A percentile compares a stretch with the other conserved stretches of the same genome.
Conservation (phyloP, 352 stramenopile genomes). For the Phytophthora hibernalis region DNA sequence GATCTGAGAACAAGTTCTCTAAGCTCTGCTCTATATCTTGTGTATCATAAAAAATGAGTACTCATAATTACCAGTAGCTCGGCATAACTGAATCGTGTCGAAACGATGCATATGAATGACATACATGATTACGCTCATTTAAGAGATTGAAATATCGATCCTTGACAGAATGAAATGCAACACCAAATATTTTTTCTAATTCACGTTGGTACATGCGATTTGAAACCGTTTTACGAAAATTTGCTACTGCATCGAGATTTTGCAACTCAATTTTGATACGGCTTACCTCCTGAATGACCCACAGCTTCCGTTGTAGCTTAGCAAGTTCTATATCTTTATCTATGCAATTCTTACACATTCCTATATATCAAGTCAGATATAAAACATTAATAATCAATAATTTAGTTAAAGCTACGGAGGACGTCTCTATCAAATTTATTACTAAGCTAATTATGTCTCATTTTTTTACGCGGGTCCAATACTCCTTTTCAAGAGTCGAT, state of each 20-base stretch:
- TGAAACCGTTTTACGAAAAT: conserved; percentile 19
- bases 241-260: conserved; percentile 13
- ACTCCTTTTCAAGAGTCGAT: conserved; percentile 3
- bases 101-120: conserved; percentile 4
- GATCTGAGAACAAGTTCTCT: too few species aligned
- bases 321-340: conserved; percentile 16
- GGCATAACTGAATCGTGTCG: conserved; percentile 11
- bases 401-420: conserved; percentile 3
- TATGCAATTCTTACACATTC: conserved; percentile 5
- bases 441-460: conserved; percentile 10
- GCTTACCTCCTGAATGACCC: conserved; percentile 20
- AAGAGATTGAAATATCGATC: conserved; percentile 18
- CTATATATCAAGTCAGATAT: conserved; percentile 8
- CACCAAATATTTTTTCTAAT: conserved; percentile 9
- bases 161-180: conserved; percentile 22
- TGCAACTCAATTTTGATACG: conserved; percentile 23
- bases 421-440: conserved; percentile 15
- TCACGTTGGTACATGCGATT: conserved; percentile 17
- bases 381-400: not conserved
- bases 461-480: conserved; percentile 1
- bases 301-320: conserved; percentile 8
- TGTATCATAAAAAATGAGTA: conserved; percentile 12
- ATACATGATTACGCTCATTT: conserved; percentile 12
- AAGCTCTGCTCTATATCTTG: too few species aligned
- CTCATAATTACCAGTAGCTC: conserved; percentile 12